Conservation (phyloP, 208 protist genomes). For the Acanthamoeba castellanii region DNA sequence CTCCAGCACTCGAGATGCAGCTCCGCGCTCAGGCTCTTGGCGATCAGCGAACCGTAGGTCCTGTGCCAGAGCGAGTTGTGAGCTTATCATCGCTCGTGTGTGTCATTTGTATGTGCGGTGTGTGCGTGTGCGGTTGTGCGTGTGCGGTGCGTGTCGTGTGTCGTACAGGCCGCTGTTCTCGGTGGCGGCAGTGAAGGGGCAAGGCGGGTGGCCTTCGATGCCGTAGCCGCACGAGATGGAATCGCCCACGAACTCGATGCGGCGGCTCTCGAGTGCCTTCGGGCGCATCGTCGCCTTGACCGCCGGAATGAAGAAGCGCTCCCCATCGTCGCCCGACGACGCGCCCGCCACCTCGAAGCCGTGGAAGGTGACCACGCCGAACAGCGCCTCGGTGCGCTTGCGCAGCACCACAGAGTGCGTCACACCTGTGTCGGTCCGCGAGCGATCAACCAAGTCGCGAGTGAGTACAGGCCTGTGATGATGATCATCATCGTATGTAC, state of each 20-base stretch:
- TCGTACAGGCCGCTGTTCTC: conserved; percentile 73
- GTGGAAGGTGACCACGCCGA: conserved; percentile 74
- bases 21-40: conserved; percentile 63
- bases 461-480: no score
- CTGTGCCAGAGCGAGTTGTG: neutral
- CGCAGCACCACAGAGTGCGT: conserved; percentile 6
- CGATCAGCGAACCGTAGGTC: conserved; percentile 69
- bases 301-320: neutral
- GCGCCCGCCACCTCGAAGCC: conserved; percentile 52
- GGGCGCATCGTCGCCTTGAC: neutral
- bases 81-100: no score
- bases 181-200: conserved; percentile 41
- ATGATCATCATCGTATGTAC: no score
- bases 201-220: conserved; percentile 39
- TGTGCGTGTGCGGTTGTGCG: neutral
- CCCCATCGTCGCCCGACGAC: neutral
- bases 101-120: neutral
- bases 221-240: conserved; percentile 76
- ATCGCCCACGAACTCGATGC: conserved; percentile 79
- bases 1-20: conserved; percentile 34
- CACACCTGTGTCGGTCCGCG: neutral
- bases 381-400: conserved; percentile 74
- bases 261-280: neutral
- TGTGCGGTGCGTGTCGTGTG: neutral
- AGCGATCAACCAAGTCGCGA: no score